Conservation (phyloP, 306 rosid genomes). For the Cicer yamashitae region DNA sequence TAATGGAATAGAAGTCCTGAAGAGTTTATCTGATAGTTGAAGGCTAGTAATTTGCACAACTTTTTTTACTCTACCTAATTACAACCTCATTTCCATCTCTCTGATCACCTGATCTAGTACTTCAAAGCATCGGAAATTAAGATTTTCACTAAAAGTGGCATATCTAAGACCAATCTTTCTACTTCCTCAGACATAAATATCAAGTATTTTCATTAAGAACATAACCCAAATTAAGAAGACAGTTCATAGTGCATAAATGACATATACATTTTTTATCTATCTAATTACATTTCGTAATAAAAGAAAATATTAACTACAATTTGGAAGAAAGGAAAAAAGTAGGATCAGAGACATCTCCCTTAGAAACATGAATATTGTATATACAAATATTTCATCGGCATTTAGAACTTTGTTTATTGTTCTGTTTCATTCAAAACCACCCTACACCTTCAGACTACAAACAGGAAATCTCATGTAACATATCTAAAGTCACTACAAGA, state of each 20-base stretch:
- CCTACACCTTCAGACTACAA: neutral
- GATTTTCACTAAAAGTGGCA: neutral
- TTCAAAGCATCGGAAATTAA: neutral
- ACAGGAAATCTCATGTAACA: neutral
- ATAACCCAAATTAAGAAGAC: neutral
- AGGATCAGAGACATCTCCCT: neutral
- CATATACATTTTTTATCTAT: neutral
- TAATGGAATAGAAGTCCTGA: neutral
- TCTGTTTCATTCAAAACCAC: neutral
- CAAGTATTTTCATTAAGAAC: neutral
- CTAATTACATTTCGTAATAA: neutral
- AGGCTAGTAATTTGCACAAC: neutral
- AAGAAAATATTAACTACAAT: neutral
- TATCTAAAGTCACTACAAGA: neutral
- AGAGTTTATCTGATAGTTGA: constrained; percentile 3
- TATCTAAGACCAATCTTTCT: neutral
- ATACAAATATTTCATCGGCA: neutral
- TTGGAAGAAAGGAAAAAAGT: neutral
- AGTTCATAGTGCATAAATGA: neutral
- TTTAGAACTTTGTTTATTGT: neutral
- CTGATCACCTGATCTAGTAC: neutral
- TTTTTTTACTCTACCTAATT: neutral
- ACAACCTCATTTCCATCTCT: neutral
- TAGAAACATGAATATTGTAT: too few species aligned
- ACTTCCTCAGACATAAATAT: neutral